Conservation (phyloP, 805 yeast species). For the Metschnikowia corniflorae region DNA sequence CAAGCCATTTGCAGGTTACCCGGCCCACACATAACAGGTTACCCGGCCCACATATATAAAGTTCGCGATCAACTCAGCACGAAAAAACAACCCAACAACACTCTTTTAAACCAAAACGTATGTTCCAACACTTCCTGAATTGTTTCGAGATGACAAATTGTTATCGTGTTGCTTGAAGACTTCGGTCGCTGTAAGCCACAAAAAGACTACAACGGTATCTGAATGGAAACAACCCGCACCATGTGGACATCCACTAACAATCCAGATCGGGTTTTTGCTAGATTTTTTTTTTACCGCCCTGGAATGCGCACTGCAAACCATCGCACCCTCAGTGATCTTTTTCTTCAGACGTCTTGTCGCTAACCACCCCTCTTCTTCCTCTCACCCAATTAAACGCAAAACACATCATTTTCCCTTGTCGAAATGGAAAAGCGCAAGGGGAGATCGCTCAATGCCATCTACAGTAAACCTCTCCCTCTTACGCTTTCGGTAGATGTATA, state of each 20-base stretch:
- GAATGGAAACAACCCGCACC: conserved; percentile 33
- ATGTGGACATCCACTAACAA: neutral
- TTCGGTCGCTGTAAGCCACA: conserved; percentile 57
- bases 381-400: no score
- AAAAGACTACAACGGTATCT: conserved; percentile 98
- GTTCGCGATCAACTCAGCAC: neutral
- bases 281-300: neutral
- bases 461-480: conserved; percentile 57
- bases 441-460: conserved; percentile 28
- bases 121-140: conserved; percentile 9
- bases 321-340: no score
- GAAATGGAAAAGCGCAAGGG: conserved; percentile 35
- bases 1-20: no score
- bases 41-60: conserved; percentile 13
- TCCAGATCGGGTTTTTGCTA: neutral
- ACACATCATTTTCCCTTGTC: no score
- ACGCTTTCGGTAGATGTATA: conserved; percentile 33
- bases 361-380: no score
- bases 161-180: conserved; percentile 28
- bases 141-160: conserved; percentile 22
- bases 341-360: no score
- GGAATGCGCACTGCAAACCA: no score
- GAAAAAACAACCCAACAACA: neutral
- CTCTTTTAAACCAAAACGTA: conserved; percentile 11
- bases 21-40: no score